These are phyloP conservation scores for Trypanosomatidae sp. DNA, from an alignment of 208 protist genomes.

Conservation along the genomic window DNA sequence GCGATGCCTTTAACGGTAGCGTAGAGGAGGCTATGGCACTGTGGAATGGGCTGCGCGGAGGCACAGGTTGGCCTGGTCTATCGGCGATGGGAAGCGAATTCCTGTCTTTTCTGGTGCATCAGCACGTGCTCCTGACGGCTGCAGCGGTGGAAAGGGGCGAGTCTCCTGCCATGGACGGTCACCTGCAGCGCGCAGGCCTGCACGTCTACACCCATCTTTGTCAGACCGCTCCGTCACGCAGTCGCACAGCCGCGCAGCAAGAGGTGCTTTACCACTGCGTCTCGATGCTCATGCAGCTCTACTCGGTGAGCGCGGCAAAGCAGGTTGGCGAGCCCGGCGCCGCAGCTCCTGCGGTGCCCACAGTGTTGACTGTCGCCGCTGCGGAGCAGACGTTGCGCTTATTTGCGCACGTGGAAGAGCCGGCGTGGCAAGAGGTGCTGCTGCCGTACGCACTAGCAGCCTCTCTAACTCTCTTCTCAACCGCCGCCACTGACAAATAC, in stretches of 20 bases:
- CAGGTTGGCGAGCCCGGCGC: too few relatives aligned
- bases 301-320: too few relatives aligned
- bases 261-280: constrained; percentile 15
- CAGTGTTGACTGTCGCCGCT: too few relatives aligned
- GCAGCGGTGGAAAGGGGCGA: not conserved
- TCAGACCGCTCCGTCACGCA: constrained; percentile 5
- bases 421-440: constrained; percentile 7
- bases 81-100: constrained; percentile 43
- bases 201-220: constrained; percentile 17
- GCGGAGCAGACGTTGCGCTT: constrained; percentile 21
- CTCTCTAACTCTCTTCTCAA: constrained; percentile 20
- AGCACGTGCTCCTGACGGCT: constrained; percentile 9
- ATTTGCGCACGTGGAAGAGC: constrained; percentile 16
- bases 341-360: too few relatives aligned
- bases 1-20: constrained; percentile 6
- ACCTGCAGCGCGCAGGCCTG: constrained; percentile 14
- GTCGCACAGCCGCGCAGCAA: constrained; percentile 22
- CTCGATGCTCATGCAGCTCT: constrained; percentile 18
- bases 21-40: constrained; percentile 40
- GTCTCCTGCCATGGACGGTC: not conserved
- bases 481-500: constrained; percentile 8
- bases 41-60: constrained; percentile 35
- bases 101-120: constrained; percentile 24
- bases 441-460: constrained; percentile 36
- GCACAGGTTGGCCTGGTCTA: constrained; percentile 37